phyloP scores from a whole-genome alignment of 768 basidiomycete species.

The Mycena albidolilacea region DNA sequence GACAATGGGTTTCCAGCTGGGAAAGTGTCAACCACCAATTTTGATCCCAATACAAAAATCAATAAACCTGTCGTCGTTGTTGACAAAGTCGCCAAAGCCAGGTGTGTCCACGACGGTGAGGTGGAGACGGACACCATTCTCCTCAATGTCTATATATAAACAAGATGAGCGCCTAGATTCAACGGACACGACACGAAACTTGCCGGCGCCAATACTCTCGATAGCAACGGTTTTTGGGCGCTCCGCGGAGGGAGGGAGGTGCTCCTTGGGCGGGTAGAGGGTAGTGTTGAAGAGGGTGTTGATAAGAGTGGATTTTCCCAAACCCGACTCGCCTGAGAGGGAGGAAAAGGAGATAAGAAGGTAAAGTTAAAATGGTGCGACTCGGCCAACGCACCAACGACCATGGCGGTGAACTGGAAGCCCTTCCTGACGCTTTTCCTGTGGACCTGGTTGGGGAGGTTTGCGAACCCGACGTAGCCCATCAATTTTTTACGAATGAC shows the following conservation, averaged over 20 bases:
- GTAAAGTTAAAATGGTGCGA: constrained; percentile 41
- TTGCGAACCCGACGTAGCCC: constrained; percentile 97
- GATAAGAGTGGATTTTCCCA: constrained; percentile 98
- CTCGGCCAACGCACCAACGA: constrained; percentile 84
- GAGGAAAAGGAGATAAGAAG: constrained; percentile 44
- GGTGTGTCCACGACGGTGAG: constrained; percentile 99
- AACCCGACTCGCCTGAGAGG: constrained; percentile 90
- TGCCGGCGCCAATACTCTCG: constrained; percentile 96
- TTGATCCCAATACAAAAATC: constrained; percentile 28
- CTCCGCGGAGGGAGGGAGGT: constrained; percentile 88
- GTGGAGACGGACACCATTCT: constrained; percentile 96
- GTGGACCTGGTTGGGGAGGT: constrained; percentile 99
- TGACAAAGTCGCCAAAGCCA: constrained; percentile 99
- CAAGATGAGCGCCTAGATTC: constrained; percentile 36
- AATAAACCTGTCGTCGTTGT: constrained; percentile 95
- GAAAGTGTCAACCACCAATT: constrained; percentile 39
- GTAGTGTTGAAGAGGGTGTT: constrained; percentile 99
- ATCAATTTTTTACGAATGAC: constrained; percentile 92
- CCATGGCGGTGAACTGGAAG: constrained; percentile 99
- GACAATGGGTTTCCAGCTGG: constrained; percentile 97
- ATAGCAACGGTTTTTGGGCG: constrained; percentile 95
- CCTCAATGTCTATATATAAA: constrained; percentile 90
- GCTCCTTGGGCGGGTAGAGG: constrained; percentile 92
- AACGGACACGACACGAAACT: constrained; percentile 58
- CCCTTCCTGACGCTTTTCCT: constrained; percentile 98